A percentile compares a stretch with the other conserved stretches of the same genome.
phyloP scores from a whole-genome alignment of 169 alveolate genomes.

The Plasmodium ovale region DNA sequence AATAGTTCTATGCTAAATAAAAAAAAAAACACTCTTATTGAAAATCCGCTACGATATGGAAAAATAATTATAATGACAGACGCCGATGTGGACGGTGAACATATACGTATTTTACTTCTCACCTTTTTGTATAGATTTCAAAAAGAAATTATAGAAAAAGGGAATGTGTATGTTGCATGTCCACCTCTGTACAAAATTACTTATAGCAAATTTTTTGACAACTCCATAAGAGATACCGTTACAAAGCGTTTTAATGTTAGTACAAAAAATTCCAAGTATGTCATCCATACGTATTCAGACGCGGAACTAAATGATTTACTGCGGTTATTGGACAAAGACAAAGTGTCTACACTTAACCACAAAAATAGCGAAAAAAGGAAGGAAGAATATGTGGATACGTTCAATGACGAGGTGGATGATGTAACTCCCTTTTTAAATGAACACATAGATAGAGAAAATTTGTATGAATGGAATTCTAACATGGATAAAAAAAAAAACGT shows the following conservation, averaged over 20 bases:
- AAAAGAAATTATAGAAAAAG: constrained; percentile 80
- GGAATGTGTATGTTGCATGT: constrained; percentile 86
- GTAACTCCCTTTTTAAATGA: not conserved
- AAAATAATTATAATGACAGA: constrained; percentile 88
- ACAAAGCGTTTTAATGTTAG: constrained; percentile 70
- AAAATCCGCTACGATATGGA: constrained; percentile 80
- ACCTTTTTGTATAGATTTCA: constrained; percentile 85
- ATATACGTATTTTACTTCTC: constrained; percentile 83
- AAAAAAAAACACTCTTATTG: constrained; percentile 34
- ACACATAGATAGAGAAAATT: not conserved
- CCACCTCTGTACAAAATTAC: constrained; percentile 88
- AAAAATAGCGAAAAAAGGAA: not conserved
- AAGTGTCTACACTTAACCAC: constrained; percentile 4
- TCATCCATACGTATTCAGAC: constrained; percentile 73
- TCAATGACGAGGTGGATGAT: not conserved
- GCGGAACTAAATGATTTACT: constrained; percentile 37
- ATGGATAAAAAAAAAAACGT: not conserved
- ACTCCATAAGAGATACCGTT: constrained; percentile 46
- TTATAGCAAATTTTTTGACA: constrained; percentile 69
- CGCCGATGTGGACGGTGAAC: constrained; percentile 91
- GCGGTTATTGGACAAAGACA: constrained; percentile 57
- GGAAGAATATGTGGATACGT: not conserved
- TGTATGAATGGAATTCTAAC: not conserved
- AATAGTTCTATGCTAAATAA: constrained; percentile 17
- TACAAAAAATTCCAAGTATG: constrained; percentile 78